Evolutionary conservation across 805 yeast species (phyloP).

Genomic region (Wickerhamia fluorescens): DNA sequence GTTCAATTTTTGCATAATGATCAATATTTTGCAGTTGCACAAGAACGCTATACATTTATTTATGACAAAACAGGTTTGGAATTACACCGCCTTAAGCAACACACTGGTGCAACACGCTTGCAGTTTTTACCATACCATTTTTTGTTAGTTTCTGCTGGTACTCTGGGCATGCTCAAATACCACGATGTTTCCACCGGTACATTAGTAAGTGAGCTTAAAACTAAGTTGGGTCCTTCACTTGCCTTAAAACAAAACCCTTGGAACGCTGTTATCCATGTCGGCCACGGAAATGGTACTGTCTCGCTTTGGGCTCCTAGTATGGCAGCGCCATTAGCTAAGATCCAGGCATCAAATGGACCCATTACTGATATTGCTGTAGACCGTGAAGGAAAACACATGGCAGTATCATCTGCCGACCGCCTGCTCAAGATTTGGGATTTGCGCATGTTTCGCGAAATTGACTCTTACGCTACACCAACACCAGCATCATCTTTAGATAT

Average conservation of each 20-base stretch:
- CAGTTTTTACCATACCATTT: conserved; percentile 93
- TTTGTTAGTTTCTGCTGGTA: conserved; percentile 79
- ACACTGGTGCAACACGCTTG: conserved; percentile 73
- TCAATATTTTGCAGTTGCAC: conserved; percentile 94
- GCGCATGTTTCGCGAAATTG: conserved; percentile 71
- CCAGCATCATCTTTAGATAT: conserved; percentile 76
- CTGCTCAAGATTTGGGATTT: conserved; percentile 89
- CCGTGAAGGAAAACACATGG: conserved; percentile 92
- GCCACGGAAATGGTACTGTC: conserved; percentile 89
- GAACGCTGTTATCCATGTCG: conserved; percentile 92
- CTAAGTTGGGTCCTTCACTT: conserved; percentile 85
- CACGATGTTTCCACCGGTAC: conserved; percentile 95
- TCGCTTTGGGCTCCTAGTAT: conserved; percentile 90
- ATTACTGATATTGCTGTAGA: conserved; percentile 79
- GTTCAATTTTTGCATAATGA: conserved; percentile 89
- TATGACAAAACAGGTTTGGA: conserved; percentile 90
- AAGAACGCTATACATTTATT: conserved; percentile 86
- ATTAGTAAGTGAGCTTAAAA: conserved; percentile 73
- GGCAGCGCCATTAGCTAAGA: conserved; percentile 76
- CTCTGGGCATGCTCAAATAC: conserved; percentile 80
- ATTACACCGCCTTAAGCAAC: conserved; percentile 85
- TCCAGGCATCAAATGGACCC: conserved; percentile 81
- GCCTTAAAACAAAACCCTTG: conserved; percentile 88
- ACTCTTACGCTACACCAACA: conserved; percentile 67
- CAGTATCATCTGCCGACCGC: conserved; percentile 82